Evolutionary conservation across 2,329 filamentous ascomycete genomes (phyloP).

Genomic region (Bipolaris cookei): DNA sequence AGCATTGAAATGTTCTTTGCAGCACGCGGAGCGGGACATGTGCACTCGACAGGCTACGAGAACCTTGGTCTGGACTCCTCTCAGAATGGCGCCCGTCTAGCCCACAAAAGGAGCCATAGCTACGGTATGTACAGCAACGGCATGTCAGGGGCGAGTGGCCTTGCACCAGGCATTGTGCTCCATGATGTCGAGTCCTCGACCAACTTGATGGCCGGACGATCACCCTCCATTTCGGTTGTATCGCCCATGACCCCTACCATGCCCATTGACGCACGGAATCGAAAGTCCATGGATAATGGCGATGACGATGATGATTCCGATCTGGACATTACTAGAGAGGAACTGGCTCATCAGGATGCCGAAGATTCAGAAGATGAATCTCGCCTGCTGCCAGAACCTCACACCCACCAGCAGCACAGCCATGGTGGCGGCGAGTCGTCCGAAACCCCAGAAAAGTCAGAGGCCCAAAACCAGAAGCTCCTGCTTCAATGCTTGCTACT

Average conservation of each 20-base stretch:
- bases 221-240: constrained; percentile 37
- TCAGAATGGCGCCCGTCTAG: constrained; percentile 22
- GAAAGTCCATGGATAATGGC: constrained; percentile 24
- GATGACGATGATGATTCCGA: constrained; percentile 43
- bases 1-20: constrained; percentile 89
- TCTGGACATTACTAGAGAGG: constrained; percentile 44
- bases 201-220: constrained; percentile 42
- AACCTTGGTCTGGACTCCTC: constrained; percentile 41
- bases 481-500: constrained; percentile 76
- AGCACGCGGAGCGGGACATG: constrained; percentile 67
- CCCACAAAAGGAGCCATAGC: constrained; percentile 43
- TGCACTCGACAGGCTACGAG: constrained; percentile 62
- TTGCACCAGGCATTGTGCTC: constrained; percentile 41
- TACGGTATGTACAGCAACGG: constrained; percentile 40
- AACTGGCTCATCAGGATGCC: constrained; percentile 40
- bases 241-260: constrained; percentile 33
- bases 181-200: constrained; percentile 43
- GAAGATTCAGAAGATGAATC: constrained; percentile 42
- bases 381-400: constrained; percentile 36
- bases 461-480: constrained; percentile 64
- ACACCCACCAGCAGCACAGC: constrained; percentile 26
- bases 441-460: constrained; percentile 36
- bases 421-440: constrained; percentile 19
- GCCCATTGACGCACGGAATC: constrained; percentile 10
- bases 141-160: constrained; percentile 26